Evolutionary conservation across 2,329 filamentous ascomycete genomes (phyloP).

Genomic region (Rhynchosporium secalis): DNA sequence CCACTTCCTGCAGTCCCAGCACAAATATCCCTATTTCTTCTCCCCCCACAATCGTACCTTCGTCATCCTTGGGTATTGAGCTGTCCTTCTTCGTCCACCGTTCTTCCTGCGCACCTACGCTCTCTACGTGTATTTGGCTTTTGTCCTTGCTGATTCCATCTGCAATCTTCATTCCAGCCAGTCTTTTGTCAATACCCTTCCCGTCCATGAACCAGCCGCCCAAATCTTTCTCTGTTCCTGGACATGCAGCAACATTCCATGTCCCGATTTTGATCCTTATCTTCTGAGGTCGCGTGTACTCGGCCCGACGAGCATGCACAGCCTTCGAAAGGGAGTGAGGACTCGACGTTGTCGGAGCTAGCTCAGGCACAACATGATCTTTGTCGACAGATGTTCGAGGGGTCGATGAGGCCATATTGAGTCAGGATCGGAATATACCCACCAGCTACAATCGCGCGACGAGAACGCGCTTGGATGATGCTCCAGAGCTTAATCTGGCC

Average conservation of each 20-base stretch:
- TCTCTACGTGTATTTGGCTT: conserved; percentile 44
- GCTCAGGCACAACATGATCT: conserved; percentile 18
- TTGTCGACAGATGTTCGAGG: conserved; percentile 26
- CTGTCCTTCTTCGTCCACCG: conserved; percentile 44
- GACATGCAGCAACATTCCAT: conserved; percentile 89
- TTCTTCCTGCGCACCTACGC: conserved; percentile 49
- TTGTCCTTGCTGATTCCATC: conserved; percentile 41
- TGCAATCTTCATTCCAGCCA: conserved; percentile 56
- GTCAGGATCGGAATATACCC: conserved; percentile 4
- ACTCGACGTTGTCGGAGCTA: conserved; percentile 39
- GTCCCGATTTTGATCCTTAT: conserved; percentile 87
- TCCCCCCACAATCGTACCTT: conserved; percentile 50
- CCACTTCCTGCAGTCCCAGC: conserved; percentile 86
- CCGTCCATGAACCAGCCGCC: conserved; percentile 84
- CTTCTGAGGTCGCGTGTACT: conserved; percentile 74
- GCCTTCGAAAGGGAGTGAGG: conserved; percentile 62
- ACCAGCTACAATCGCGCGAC: conserved; percentile 11
- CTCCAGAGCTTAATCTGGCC: conserved; percentile 9
- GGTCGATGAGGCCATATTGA: conserved; percentile 29
- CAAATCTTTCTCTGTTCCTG: conserved; percentile 84
- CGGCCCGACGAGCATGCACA: conserved; percentile 70
- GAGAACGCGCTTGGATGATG: conserved; percentile 6
- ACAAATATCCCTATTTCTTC: conserved; percentile 86
- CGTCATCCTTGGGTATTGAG: conserved; percentile 47
- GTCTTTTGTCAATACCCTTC: conserved; percentile 64